These are phyloP conservation scores for Fomitopsis serialis DNA, from an alignment of 768 basidiomycete species.

Conservation along the genomic window DNA sequence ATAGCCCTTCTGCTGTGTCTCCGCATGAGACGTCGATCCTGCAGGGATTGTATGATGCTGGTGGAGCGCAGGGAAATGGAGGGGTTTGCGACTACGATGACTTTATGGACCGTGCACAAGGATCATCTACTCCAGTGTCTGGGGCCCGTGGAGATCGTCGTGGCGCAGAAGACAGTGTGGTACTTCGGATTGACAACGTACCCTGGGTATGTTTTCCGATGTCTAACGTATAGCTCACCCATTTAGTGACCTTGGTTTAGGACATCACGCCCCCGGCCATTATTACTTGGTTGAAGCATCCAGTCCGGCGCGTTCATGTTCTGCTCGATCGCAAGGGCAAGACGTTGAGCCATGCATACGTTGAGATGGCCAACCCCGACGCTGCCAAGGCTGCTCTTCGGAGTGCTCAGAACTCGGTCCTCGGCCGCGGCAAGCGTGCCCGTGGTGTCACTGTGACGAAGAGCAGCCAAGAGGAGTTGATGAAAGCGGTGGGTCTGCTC, in stretches of 20 bases:
- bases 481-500: slow-evolving; percentile 62
- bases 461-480: slow-evolving; percentile 75
- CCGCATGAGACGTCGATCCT: slow-evolving; percentile 10
- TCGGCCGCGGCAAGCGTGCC: slow-evolving; percentile 74
- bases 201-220: slow-evolving; percentile 59
- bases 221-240: background rate
- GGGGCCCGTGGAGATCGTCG: slow-evolving; percentile 4
- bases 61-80: slow-evolving; percentile 10
- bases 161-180: slow-evolving; percentile 31
- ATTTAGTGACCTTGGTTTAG: slow-evolving; percentile 30
- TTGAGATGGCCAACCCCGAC: slow-evolving; percentile 60
- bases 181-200: slow-evolving; percentile 82
- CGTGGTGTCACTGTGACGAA: slow-evolving; percentile 81
- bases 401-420: slow-evolving; percentile 51
- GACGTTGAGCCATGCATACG: slow-evolving; percentile 80
- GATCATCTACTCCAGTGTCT: slow-evolving; percentile 27
- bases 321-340: slow-evolving; percentile 79
- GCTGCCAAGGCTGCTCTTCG: slow-evolving; percentile 65
- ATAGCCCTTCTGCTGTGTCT: background rate
- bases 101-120: slow-evolving; percentile 28
- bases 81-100: slow-evolving; percentile 13
- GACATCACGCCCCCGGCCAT: slow-evolving; percentile 82
- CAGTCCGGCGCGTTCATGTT: slow-evolving; percentile 67
- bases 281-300: slow-evolving; percentile 62
- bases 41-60: slow-evolving; percentile 22